phyloP scores from a whole-genome alignment of 768 basidiomycete species.

The Russula foetens region DNA sequence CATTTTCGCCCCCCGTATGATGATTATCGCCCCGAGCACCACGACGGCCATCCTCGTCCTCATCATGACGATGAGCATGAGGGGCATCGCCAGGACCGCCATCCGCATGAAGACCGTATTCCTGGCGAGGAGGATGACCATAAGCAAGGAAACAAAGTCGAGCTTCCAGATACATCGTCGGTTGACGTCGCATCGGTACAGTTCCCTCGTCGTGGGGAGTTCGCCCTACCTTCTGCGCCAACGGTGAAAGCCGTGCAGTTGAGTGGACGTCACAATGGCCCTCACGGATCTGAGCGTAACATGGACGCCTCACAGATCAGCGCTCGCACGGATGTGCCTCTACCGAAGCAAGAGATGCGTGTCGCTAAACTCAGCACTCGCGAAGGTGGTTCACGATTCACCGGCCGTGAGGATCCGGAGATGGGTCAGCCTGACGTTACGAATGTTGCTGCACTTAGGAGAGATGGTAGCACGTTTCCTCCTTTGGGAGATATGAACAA shows the following conservation, averaged over 20 bases:
- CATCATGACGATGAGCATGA: background rate
- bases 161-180: background rate
- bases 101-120: background rate
- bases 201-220: background rate
- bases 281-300: background rate
- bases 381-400: background rate
- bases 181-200: conserved; percentile 1
- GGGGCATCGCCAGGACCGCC: background rate
- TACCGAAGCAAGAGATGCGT: background rate
- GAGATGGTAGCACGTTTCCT: background rate
- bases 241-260: background rate
- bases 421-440: background rate
- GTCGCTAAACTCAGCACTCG: background rate
- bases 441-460: background rate
- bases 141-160: background rate
- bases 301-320: background rate
- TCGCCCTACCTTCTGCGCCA: background rate
- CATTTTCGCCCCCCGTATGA: background rate
- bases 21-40: background rate
- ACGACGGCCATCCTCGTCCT: background rate
- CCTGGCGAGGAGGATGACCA: background rate
- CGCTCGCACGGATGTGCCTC: background rate
- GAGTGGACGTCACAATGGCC: background rate
- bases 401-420: background rate
- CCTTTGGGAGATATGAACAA: background rate